phyloP scores from a whole-genome alignment of 2,329 filamentous ascomycete species.

The Fusarium kyushuense region DNA sequence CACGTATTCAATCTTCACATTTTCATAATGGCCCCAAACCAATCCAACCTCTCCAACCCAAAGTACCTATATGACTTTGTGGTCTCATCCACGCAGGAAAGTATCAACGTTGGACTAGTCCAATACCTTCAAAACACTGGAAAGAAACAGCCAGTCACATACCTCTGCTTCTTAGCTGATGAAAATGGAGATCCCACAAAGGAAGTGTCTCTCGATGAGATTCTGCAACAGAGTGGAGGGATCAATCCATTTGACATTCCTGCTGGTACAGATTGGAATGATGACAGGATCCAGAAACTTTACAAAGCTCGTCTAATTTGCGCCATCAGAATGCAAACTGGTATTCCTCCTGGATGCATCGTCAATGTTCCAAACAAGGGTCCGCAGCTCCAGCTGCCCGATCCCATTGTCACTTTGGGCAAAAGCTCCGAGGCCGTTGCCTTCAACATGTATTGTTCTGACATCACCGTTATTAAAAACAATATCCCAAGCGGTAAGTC shows the following conservation, averaged over 20 bases:
- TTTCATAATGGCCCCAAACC: not conserved
- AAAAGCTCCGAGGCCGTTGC: not conserved
- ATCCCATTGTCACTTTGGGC: not conserved
- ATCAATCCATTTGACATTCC: not conserved
- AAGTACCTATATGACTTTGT: not conserved
- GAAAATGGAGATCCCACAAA: not conserved
- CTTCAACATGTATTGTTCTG: not conserved
- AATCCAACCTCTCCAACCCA: not conserved
- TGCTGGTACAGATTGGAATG: not conserved
- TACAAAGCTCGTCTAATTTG: not conserved
- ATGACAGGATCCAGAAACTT: not conserved
- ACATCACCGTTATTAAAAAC: not conserved
- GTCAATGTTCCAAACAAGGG: slow-evolving; percentile 2
- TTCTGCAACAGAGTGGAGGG: not conserved
- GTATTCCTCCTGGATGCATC: not conserved
- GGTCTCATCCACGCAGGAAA: not conserved
- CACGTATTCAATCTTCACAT: too few relatives aligned
- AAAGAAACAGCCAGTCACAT: not conserved
- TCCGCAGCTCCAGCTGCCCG: not conserved
- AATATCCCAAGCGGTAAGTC: not conserved
- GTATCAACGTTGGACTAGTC: not conserved
- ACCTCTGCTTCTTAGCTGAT: not conserved
- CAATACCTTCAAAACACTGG: not conserved
- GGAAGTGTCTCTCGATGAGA: not conserved
- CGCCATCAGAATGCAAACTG: not conserved